phyloP scores from a whole-genome alignment of 148 eudicot species.

The Fagopyrum tataricum region DNA sequence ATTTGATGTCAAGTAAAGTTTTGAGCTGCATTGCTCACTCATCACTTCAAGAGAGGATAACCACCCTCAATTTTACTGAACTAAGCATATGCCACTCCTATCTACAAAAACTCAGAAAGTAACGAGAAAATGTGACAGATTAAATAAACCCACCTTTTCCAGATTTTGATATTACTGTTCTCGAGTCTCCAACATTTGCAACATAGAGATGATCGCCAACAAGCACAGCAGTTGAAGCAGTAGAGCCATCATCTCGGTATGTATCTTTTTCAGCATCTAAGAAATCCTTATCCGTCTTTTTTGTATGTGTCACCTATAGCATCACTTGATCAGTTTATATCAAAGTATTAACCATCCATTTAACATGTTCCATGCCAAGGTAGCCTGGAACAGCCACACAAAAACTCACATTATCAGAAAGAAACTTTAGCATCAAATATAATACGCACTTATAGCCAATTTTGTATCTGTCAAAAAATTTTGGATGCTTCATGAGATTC shows the following conservation, averaged over 20 bases:
- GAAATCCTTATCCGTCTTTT: constrained; percentile 73
- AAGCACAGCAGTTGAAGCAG: constrained; percentile 94
- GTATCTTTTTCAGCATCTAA: constrained; percentile 90
- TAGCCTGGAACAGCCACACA: background rate
- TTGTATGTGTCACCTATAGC: constrained; percentile 77
- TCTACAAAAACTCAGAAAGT: background rate
- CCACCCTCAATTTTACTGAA: background rate
- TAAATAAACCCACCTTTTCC: constrained; percentile 55
- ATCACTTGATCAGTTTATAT: constrained; percentile 18
- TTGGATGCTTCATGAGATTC: constrained; percentile 79
- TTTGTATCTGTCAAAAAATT: constrained; percentile 65
- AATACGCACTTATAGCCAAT: constrained; percentile 72
- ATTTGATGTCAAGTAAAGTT: background rate
- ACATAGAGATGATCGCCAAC: constrained; percentile 87
- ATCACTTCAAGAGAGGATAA: background rate
- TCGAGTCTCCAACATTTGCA: constrained; percentile 98
- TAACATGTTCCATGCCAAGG: background rate
- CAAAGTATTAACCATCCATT: constrained; percentile 13
- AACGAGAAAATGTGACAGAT: background rate
- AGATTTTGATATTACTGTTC: constrained; percentile 77
- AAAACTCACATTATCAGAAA: background rate
- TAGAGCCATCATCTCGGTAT: constrained; percentile 93
- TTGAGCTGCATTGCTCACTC: background rate
- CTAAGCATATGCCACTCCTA: background rate
- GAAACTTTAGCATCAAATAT: background rate